Percentiles rank a stretch among this genome's conserved stretches.
phyloP scores from a whole-genome alignment of 345 rosid species.

The Salix dunnii region DNA sequence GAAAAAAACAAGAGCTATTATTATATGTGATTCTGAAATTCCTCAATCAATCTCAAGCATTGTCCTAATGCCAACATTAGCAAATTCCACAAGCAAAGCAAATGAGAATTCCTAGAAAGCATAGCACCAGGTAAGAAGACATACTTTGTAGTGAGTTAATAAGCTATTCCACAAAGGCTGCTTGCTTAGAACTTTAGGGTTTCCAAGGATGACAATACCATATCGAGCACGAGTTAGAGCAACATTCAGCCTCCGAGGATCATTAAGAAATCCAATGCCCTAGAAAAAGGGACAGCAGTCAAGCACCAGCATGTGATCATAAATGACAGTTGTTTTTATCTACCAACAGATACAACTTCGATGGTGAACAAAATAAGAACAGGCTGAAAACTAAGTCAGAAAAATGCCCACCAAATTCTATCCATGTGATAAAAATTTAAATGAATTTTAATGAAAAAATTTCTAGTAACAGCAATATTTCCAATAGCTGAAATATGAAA shows the following conservation, averaged over 20 bases:
- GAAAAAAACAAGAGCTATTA: neutral
- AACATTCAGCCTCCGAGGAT: slow-evolving; percentile 97
- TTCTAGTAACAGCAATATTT: neutral
- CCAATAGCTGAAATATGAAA: neutral
- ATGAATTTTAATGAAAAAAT: neutral
- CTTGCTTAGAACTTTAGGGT: slow-evolving; percentile 97
- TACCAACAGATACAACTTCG: neutral
- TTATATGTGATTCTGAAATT: neutral
- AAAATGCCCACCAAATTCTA: neutral
- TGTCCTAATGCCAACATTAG: neutral
- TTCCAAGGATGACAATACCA: slow-evolving; percentile 97
- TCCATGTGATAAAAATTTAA: neutral
- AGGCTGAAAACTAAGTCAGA: neutral
- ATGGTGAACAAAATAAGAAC: neutral
- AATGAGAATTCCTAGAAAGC: neutral
- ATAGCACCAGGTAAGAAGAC: neutral
- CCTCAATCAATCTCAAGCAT: neutral
- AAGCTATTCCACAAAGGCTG: slow-evolving; percentile 97
- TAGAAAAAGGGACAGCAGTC: slow-evolving; percentile 27
- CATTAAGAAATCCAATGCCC: slow-evolving; percentile 99
- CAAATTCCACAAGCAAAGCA: neutral
- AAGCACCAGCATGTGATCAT: slow-evolving; percentile 1
- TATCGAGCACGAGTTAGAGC: slow-evolving; percentile 97
- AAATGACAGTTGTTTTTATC: neutral
- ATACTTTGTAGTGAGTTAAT: slow-evolving; percentile 95